Evolutionary conservation across 2,329 filamentous ascomycete genomes (phyloP).

Genomic region (Exophiala alcalophila): DNA sequence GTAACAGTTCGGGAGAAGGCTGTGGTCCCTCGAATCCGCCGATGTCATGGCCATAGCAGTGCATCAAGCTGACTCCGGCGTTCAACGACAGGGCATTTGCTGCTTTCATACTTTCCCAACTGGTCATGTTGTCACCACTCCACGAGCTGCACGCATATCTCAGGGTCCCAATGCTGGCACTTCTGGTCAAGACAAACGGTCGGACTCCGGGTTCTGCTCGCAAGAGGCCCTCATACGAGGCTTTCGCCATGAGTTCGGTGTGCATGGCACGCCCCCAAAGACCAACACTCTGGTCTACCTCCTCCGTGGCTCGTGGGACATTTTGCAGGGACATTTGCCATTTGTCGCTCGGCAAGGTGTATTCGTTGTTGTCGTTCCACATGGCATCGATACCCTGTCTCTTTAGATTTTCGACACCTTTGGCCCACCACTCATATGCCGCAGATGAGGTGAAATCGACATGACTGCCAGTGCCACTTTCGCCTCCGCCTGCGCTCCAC

Average conservation of each 20-base stretch:
- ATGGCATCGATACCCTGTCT: constrained; percentile 67
- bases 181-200: constrained; percentile 67
- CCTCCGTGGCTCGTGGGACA: constrained; percentile 33
- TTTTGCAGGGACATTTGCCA: constrained; percentile 61
- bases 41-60: constrained; percentile 71
- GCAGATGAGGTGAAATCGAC: constrained; percentile 69
- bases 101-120: constrained; percentile 70
- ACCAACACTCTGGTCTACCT: constrained; percentile 54
- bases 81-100: constrained; percentile 67
- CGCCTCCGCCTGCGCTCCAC: constrained; percentile 70
- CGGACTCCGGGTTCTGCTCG: constrained; percentile 58
- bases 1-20: constrained; percentile 65
- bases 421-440: constrained; percentile 69
- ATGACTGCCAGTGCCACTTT: constrained; percentile 67
- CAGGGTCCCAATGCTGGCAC: constrained; percentile 68
- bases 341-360: constrained; percentile 62
- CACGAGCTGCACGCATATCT: constrained; percentile 68
- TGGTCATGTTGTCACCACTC: constrained; percentile 73
- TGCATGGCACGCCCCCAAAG: constrained; percentile 68
- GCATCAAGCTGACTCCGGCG: constrained; percentile 65
- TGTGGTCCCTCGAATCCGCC: constrained; percentile 72
- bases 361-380: constrained; percentile 80
- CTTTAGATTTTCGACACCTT: constrained; percentile 62
- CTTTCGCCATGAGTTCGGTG: constrained; percentile 68
- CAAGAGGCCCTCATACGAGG: constrained; percentile 65